Base-by-base conservation (phyloP, 1,284 basidiomycete genomes). In the Leucocoprinus gongylophorus region DNA sequence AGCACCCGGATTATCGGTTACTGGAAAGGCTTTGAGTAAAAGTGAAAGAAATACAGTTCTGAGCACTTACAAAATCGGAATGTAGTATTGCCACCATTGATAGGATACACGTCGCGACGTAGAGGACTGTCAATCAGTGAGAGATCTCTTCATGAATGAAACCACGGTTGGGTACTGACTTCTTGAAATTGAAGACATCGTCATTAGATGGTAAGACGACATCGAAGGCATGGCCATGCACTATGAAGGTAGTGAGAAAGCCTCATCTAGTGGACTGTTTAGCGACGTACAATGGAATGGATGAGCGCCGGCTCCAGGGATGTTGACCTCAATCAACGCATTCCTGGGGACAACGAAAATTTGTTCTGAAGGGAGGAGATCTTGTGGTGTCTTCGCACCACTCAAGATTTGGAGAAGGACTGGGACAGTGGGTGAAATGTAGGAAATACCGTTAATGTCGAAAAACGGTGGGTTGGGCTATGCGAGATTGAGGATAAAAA, bases 371-470 rank as follows among this genome's bases (percentile, higher is more conserved):
- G 74, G 75, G 26, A 76, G 64, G 4, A 76, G 54, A 10, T 69
- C 63, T 30, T 67, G 57, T 0, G 73, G 63, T 5, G 59, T 55
- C 26, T 58, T 55, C 15, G 66, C 60, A 10, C 77, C 76, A 32
- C 71, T 76, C 35, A 79, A 55, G 18, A 77, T 72, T 53, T 78
- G 76, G 10, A 68, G 58, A 3, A 70, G 55, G 10, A 69, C 67
- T 1, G 69, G 70, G 3, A 68, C 61, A 13, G 62, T 58, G 1
- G 70, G 70, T 7, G 66, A 60, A 1, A 51, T 33, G 54, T 67
- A 72, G 3, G 61, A 54, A 8, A 54, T 59, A 6, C 62, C 62
- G 46, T 71, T 72, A 29, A 73, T 53, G 8, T 52, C 44, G 55
- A 69, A 73, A n/a, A 47, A 45, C 0, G 55, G 32, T 8, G 43